Evolutionary conservation across 176 grass and related monocot species (phyloP), one percentile per base, ranked within the genome.

Genomic region (Aegilops tauschii): DNA sequence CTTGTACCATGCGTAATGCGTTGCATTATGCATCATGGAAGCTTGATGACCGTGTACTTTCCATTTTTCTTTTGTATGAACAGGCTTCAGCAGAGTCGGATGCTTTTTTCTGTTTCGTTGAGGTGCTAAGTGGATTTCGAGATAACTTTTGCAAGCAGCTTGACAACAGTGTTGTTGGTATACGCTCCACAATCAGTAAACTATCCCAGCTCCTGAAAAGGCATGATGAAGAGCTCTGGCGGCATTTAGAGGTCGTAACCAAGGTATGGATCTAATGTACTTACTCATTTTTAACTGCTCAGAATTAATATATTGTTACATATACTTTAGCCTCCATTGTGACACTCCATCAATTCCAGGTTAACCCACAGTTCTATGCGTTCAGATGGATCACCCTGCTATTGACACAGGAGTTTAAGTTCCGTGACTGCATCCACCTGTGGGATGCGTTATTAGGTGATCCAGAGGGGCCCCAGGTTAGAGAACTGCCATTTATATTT

Each of bases 81-180:
- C 92, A 98, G 93, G 86, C 65, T 54, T 83, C 81, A 77, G 92
- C 89, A 50, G 97, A 99, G 82, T 69, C 89, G 63, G 94, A 96
- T 77, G 89, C 94, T 14, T 99, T 99, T 86, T 99, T 96, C 87
- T 96, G 97, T 87, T 99, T 99, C 32, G 92, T 92, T 50, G 94
- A 99, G 73, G 37, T 99, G 59, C 77, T 98, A 62, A 99, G 94
- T 70, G 90, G 92, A 73, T 99, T 99, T 67, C 88, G 97, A 69
- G 97, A 96, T 85, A 99, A 94, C 77, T 99, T 99, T 76, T 99
- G 94, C 90, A 99, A 94, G 71, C 97, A 99, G 80, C 94, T 96
- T 85, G 97, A 99, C 85, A 96, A 96, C 61, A 96, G 92, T 35
- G 82, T 96, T 54, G 97, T 99, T 12, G 97, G 97, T 64, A 99